Conservation (phyloP, 129 eudicot genomes). For the Ambrosia artemisiifolia region DNA sequence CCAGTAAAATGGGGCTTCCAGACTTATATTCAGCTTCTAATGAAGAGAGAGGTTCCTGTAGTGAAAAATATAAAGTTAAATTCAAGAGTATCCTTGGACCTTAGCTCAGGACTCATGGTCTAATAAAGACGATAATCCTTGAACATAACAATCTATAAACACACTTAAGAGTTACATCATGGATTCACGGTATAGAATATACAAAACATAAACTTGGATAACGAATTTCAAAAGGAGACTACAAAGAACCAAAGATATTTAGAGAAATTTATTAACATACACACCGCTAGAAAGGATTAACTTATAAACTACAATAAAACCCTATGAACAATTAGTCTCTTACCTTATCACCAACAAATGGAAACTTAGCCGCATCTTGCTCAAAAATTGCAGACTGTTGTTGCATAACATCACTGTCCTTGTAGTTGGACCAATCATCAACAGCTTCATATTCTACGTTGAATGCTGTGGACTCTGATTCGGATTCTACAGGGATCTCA, state of each 20-base stretch:
- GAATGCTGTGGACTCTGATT: slow-evolving; percentile 40
- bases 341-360: slow-evolving; percentile 78
- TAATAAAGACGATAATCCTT: background rate
- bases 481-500: slow-evolving; percentile 46
- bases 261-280: background rate
- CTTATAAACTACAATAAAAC: background rate
- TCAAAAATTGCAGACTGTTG: slow-evolving; percentile 77
- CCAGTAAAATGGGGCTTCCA: slow-evolving; percentile 82
- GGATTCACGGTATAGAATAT: background rate
- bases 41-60: slow-evolving; percentile 90
- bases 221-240: background rate
- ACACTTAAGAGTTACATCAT: background rate
- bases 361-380: slow-evolving; percentile 67
- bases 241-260: background rate
- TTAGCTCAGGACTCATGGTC: background rate
- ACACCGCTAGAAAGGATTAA: no score
- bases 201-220: background rate
- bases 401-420: slow-evolving; percentile 79
- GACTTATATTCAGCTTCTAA: slow-evolving; percentile 77
- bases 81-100: background rate
- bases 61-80: slow-evolving; percentile 4
- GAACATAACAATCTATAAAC: background rate
- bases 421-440: slow-evolving; percentile 63
- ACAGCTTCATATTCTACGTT: slow-evolving; percentile 39
- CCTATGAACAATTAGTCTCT: background rate